Evolutionary conservation across 2,329 filamentous ascomycete species (phyloP).

Genomic region (Xylariaceae sp.): DNA sequence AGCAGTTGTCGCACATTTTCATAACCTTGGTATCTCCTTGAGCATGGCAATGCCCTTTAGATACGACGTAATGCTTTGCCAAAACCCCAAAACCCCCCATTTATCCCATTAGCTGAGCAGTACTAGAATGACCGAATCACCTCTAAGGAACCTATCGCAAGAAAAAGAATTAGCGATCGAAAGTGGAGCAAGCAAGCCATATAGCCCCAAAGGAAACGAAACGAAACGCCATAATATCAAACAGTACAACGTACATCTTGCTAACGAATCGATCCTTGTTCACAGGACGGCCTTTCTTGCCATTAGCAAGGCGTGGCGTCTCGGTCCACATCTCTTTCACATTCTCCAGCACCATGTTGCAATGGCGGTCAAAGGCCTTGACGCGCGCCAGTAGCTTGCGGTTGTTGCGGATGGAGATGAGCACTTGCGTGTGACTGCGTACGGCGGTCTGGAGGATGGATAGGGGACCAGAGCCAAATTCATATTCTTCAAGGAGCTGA

Average conservation of each 20-base stretch:
- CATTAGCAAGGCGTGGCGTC: conserved; percentile 79
- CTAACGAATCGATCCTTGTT: conserved; percentile 99
- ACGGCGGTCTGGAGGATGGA: conserved; percentile 98
- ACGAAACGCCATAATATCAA: neutral
- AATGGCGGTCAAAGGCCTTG: conserved; percentile 98
- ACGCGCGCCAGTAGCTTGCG: conserved; percentile 96
- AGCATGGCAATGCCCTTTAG: conserved; percentile 12
- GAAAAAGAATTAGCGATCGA: conserved; percentile 11
- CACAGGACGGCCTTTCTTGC: conserved; percentile 87
- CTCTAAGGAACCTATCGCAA: conserved; percentile 75
- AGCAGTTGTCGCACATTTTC: conserved; percentile 3
- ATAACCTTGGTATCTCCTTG: conserved; percentile 12
- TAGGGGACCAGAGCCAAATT: conserved; percentile 80
- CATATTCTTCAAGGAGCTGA: conserved; percentile 72
- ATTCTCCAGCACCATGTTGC: conserved; percentile 98
- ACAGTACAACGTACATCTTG: conserved; percentile 74
- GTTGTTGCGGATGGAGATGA: conserved; percentile 98
- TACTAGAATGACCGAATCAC: conserved; percentile 87
- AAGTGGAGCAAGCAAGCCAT: neutral
- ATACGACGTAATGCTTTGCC: conserved; percentile 11
- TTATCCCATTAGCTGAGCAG: conserved; percentile 69
- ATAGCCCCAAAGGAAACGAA: neutral
- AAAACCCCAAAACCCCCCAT: conserved; percentile 2
- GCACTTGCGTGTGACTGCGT: conserved; percentile 90
- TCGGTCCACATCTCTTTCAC: conserved; percentile 99